Conservation (phyloP, 176 grass and related monocot species). For the Oryza australiensis region DNA sequence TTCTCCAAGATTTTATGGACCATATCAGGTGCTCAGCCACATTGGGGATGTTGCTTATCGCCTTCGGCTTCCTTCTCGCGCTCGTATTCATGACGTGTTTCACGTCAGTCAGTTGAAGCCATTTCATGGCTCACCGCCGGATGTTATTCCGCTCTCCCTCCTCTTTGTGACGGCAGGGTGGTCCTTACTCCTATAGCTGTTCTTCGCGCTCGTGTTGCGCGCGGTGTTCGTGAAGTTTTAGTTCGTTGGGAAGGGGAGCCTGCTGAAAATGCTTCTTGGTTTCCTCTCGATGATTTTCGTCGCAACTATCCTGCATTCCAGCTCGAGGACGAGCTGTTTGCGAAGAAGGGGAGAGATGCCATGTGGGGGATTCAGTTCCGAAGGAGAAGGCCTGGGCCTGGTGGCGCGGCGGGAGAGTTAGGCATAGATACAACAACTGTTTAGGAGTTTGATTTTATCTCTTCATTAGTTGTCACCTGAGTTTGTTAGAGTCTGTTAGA, state of each 20-base stretch:
- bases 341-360: background rate
- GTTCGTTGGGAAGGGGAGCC: no score
- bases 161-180: background rate
- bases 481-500: no score
- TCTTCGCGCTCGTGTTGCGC: background rate
- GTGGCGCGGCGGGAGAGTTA: no score
- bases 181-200: rapidly evolving
- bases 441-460: no score
- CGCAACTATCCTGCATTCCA: background rate
- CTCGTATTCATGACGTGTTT: background rate
- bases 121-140: rapidly evolving
- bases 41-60: background rate
- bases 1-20: background rate
- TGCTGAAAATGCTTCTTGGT: background rate
- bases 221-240: no score
- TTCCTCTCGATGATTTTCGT: background rate
- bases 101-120: background rate
- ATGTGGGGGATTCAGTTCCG: background rate
- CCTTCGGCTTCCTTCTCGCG: rapidly evolving
- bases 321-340: background rate
- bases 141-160: rapidly evolving
- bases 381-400: no score
- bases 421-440: no score
- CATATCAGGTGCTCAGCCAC: background rate
- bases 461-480: no score